Evolutionary conservation across 2,329 filamentous ascomycete species (phyloP), one percentile per base, ranked within the genome.

Genomic region (Fusarium sp.): DNA sequence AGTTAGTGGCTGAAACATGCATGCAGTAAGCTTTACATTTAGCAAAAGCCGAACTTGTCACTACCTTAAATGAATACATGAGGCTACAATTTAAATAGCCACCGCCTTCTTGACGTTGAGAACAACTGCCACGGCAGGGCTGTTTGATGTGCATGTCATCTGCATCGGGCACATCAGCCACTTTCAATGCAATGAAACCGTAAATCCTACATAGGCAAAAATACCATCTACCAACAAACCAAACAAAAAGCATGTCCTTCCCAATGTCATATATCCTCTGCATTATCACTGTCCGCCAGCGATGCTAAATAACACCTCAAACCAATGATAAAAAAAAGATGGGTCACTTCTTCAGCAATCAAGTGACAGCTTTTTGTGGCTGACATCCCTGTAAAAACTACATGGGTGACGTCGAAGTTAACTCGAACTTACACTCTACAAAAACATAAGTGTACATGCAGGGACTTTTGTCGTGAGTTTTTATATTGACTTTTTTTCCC

Each of bases 321-420:
- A 23, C 23, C 23, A 23, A 23, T 23, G 23, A 23, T 23, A 41
- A 6, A n/a, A 18, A 18, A 52, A 26, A 23, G 67, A 61, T 70
- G 44, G 33, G 46, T 47, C 38, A 53, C 28, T 31, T 45, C 42
- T 45, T 31, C 13, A 45, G 2, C 42, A 45, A 31, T 58, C 46
- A 53, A 69, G 62, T 60, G 62, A 58, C 67, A 61, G 50, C 13
- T 40, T 23, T 45, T 37, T 47, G 66, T 69, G 61, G 66, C 61
- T 69, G 47, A 38, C 38, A 26, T 41, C 58, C 67, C 49, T 70
- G 55, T 30, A 67, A 47, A 45, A 51, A 37, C 20, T 44, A 3
- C 8, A 37, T 40, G n/a, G n/a, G 53, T 67, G 62, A 67, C 50
- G 66, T 67, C 34, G n/a, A 26, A 42, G 41, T 61, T 33, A 45